Evolutionary conservation across 257 asterid species (phyloP).

Genomic region (Scutellaria barbata): DNA sequence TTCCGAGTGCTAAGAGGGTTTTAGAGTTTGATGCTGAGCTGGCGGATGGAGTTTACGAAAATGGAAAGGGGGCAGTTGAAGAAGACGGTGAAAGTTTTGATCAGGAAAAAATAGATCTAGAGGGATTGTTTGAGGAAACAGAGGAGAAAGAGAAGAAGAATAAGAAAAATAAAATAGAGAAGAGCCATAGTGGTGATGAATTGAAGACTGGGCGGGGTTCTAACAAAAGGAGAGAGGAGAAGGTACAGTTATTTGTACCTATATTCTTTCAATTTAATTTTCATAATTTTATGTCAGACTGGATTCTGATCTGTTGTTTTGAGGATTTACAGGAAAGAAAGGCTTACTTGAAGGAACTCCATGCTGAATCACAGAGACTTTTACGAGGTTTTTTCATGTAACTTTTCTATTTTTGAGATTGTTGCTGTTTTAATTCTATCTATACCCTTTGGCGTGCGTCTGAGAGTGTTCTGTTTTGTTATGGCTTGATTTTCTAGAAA

Average conservation of each 20-base stretch:
- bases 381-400: slow-evolving; percentile 60
- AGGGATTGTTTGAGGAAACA: slow-evolving; percentile 32
- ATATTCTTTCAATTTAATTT: slow-evolving; percentile 11
- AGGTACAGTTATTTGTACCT: slow-evolving; percentile 46
- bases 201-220: slow-evolving; percentile 33
- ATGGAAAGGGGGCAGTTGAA: slow-evolving; percentile 21
- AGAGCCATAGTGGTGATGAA: slow-evolving; percentile 37
- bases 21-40: slow-evolving; percentile 52
- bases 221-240: slow-evolving; percentile 66
- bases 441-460: neutral
- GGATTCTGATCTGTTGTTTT: slow-evolving; percentile 19
- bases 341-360: slow-evolving; percentile 68
- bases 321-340: slow-evolving; percentile 62
- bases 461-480: slow-evolving; percentile 9
- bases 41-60: slow-evolving; percentile 30
- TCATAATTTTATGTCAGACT: slow-evolving; percentile 6
- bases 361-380: slow-evolving; percentile 86
- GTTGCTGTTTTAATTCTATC: neutral
- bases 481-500: slow-evolving; percentile 50
- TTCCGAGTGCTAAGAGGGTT: slow-evolving; percentile 53
- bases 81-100: slow-evolving; percentile 32
- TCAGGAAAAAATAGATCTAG: slow-evolving; percentile 27
- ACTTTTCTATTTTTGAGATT: neutral
- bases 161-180: slow-evolving; percentile 52
- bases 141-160: slow-evolving; percentile 40